Base-by-base conservation (phyloP, 306 rosid species). In the Cercis canadensis region DNA sequence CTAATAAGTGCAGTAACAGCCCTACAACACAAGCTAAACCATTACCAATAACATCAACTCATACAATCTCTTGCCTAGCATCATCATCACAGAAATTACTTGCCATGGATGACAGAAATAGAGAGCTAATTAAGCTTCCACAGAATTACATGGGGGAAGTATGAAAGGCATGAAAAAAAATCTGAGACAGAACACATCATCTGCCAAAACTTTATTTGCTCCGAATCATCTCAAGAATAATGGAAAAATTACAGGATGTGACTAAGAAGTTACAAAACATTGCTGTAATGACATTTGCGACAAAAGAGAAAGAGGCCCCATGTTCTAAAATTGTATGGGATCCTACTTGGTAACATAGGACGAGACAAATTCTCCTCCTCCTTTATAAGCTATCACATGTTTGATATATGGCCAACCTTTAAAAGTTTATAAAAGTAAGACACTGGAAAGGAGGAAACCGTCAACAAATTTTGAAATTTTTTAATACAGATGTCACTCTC, bases 191-290 rank as follows among this genome's bases (percentile, higher is more conserved):
- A 69, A 64, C 17, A 3, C 66, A 45, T 41, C 51, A 54, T 51
- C 53, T 31, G 57, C 40, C 43, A 50, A 15, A 31, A 49, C 14
- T 18, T 36, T 4, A 32, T 50, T 34, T 46, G 58, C 62, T 52
- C 54, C 41, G 16, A 46, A 58, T 40, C 18, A 75, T n/a, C n/a
- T n/a, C n/a, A n/a, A n/a, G n/a, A n/a, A n/a, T 53, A 17, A 63
- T 50, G 47, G 32, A 44, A 80, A 43, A 69, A 61, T 57, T n/a
- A 24, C n/a, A 37, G 45, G 37, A 37, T 21, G 41, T 16, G 17
- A 54, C 32, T 58, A 65, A 43, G 59, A 41, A 56, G 72, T 56
- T 44, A 66, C 29, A 47, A 29, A 43, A 59, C 5, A 18, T 15
- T 34, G 46, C 54, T 63, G 17, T 8, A 59, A 16, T 18, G 51